Conservation (phyloP, 164 flowering plant genomes). For the Umbellularia californica region DNA sequence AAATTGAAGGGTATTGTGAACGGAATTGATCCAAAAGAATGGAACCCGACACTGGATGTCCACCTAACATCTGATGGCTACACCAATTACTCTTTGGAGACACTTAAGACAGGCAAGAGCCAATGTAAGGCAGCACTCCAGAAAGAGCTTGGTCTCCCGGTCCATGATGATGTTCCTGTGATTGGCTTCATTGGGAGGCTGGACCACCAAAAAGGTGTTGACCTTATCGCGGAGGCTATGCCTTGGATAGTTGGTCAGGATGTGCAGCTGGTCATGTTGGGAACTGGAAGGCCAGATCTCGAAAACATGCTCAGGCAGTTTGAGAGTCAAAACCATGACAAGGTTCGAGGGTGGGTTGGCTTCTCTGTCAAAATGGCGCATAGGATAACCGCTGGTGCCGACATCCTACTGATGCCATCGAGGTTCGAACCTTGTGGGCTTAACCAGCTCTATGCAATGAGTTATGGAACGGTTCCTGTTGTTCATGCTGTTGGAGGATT, state of each 20-base stretch:
- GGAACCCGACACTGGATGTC: conserved; percentile 70
- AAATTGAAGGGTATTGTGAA: conserved; percentile 88
- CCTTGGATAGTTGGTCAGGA: conserved; percentile 94
- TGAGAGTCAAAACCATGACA: conserved; percentile 58
- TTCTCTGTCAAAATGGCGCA: conserved; percentile 86
- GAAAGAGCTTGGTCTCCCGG: conserved; percentile 83
- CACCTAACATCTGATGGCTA: conserved; percentile 82
- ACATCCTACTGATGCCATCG: conserved; percentile 91
- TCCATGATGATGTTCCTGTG: conserved; percentile 62
- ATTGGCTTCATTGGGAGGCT: conserved; percentile 93
- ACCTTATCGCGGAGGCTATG: conserved; percentile 80
- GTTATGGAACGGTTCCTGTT: conserved; percentile 87
- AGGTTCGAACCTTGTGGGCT: conserved; percentile 97
- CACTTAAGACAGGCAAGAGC: conserved; percentile 65
- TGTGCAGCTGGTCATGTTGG: conserved; percentile 85
- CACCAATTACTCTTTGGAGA: conserved; percentile 72
- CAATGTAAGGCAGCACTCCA: conserved; percentile 94
- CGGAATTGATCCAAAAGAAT: conserved; percentile 80
- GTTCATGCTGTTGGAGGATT: conserved; percentile 98
- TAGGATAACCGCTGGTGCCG: conserved; percentile 91
- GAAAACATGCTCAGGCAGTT: conserved; percentile 74
- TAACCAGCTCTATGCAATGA: conserved; percentile 96
- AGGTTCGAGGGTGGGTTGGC: conserved; percentile 90
- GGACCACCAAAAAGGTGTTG: conserved; percentile 91
- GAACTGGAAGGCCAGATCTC: conserved; percentile 75